These are phyloP conservation scores for Arabidopsis suecica DNA, from an alignment of 345 rosid species.

Conservation along the genomic window DNA sequence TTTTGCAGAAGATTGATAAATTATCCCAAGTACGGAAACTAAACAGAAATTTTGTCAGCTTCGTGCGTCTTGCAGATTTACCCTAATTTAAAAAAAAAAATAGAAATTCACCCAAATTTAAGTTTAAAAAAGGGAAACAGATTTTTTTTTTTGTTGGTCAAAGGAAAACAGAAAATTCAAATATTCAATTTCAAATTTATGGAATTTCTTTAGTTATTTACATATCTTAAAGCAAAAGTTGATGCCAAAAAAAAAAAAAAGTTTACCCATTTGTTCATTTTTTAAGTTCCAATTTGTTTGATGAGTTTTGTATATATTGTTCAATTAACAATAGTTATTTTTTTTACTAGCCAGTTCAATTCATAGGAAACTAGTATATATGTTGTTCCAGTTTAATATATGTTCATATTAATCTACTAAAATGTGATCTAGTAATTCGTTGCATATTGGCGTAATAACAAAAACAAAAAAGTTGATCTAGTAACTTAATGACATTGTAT, in stretches of 20 bases:
- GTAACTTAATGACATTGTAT: neutral
- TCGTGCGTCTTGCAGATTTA: neutral
- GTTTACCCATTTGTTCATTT: too few relatives aligned
- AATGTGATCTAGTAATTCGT: neutral
- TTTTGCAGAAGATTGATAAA: neutral
- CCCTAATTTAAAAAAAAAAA: neutral
- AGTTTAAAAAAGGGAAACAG: neutral
- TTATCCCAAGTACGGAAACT: slow-evolving; percentile 10
- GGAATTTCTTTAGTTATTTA: too few relatives aligned
- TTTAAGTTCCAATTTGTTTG: too few relatives aligned
- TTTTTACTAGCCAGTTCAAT: too few relatives aligned
- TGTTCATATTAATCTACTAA: too few relatives aligned
- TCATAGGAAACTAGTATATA: neutral
- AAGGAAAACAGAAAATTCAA: too few relatives aligned
- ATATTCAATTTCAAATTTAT: too few relatives aligned
- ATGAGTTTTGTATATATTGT: too few relatives aligned
- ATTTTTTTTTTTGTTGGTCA: too few relatives aligned
- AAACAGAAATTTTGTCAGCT: neutral
- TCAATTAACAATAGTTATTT: too few relatives aligned
- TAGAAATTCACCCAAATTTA: neutral
- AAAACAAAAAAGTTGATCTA: neutral
- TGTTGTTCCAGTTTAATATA: neutral
- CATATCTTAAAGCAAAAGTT: neutral
- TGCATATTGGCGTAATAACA: neutral
- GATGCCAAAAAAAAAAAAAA: neutral